Evolutionary conservation across 306 rosid genomes (phyloP).

Genomic region (Ammopiptanthus mongolicus): DNA sequence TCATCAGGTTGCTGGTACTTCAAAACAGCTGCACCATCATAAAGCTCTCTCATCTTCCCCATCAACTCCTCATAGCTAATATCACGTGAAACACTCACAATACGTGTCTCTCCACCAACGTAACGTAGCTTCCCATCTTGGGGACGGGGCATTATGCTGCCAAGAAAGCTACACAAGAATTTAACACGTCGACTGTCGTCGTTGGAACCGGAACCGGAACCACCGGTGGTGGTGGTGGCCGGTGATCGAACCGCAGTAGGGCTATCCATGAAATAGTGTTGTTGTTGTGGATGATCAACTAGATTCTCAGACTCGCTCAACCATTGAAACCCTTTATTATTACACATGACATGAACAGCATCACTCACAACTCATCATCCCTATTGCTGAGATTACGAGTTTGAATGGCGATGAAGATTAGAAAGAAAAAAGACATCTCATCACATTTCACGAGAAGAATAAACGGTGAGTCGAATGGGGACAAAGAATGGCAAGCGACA

Average conservation of each 20-base stretch:
- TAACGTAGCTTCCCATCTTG: conserved; percentile 94
- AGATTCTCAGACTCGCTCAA: conserved; percentile 44
- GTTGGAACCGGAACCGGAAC: conserved; percentile 30
- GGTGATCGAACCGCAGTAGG: conserved; percentile 47
- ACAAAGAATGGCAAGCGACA: neutral
- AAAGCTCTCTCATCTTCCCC: conserved; percentile 84
- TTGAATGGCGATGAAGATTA: conserved; percentile 17
- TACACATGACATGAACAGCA: conserved; percentile 41
- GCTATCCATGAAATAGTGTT: conserved; percentile 59
- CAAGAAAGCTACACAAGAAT: conserved; percentile 84
- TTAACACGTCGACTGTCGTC: conserved; percentile 76
- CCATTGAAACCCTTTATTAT: conserved; percentile 53
- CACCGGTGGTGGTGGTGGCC: conserved; percentile 33
- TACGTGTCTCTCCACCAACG: conserved; percentile 96
- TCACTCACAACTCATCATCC: too few relatives aligned
- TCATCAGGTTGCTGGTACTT: conserved; percentile 99
- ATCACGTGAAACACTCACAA: conserved; percentile 73
- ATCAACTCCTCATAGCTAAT: conserved; percentile 79
- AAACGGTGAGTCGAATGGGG: neutral
- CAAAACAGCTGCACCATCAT: conserved; percentile 70
- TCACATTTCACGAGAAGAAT: conserved; percentile 19
- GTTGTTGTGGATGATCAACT: conserved; percentile 34
- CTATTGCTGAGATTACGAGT: too few relatives aligned
- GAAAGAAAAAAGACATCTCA: neutral
- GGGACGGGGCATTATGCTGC: conserved; percentile 96